Conservation (phyloP, 2,329 filamentous ascomycete genomes). For the Ilyonectria mors-panacis region DNA sequence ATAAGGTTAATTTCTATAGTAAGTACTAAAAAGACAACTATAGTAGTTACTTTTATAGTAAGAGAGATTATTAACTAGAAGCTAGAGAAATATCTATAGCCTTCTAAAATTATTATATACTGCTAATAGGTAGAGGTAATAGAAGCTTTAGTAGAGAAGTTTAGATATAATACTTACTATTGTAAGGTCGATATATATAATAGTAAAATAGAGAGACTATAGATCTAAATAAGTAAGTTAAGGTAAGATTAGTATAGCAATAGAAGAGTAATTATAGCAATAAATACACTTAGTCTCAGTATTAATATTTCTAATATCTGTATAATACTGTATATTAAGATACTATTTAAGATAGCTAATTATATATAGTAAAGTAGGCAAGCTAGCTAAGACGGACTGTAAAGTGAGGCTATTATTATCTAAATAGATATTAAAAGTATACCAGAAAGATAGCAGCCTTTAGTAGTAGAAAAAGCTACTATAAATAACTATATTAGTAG, state of each 20-base stretch:
- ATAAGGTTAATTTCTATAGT: neutral
- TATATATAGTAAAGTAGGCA: conserved; percentile 25
- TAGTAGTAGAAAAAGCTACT: neutral
- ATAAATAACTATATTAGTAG: conserved; percentile 2
- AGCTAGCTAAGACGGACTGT: conserved; percentile 10
- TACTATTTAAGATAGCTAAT: conserved; percentile 18
- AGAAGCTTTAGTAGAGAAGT: conserved; percentile 3
- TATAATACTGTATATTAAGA: conserved; percentile 12
- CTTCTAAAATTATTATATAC: conserved; percentile 21
- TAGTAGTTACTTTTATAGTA: neutral
- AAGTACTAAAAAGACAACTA: neutral
- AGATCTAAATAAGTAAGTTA: conserved; percentile 4
- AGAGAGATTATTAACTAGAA: conserved; percentile 1
- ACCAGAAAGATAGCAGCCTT: neutral
- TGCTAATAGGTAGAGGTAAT: conserved; percentile 6
- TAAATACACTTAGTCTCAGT: conserved; percentile 14
- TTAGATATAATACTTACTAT: conserved; percentile 14
- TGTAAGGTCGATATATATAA: conserved; percentile 5
- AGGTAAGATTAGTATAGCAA: conserved; percentile 9
- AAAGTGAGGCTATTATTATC: conserved; percentile 21
- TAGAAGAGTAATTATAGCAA: conserved; percentile 20
- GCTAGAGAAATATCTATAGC: neutral
- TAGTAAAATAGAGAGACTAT: conserved; percentile 5
- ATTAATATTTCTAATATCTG: conserved; percentile 21
- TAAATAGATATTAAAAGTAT: neutral